Conservation (phyloP, 371 early-diverging fungal genomes). For the Dentiscutata heterogama region DNA sequence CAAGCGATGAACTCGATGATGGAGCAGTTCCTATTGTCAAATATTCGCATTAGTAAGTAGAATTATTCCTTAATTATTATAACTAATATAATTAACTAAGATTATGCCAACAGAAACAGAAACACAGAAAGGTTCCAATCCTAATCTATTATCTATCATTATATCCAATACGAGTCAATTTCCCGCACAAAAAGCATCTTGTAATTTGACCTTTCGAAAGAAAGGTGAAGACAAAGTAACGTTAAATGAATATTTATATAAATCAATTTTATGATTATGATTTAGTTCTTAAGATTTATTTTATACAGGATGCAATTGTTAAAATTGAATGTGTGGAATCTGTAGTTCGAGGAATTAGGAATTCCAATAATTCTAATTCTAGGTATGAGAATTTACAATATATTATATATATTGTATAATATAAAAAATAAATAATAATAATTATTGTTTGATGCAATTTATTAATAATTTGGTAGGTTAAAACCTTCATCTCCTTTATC, state of each 20-base stretch:
- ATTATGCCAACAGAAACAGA: background rate
- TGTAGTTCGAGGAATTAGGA: background rate
- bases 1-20: conserved; percentile 48
- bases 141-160: conserved; percentile 23
- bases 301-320: background rate
- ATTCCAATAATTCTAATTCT: background rate
- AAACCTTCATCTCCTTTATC: background rate
- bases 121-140: background rate
- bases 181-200: conserved; percentile 1
- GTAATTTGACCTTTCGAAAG: conserved; percentile 10
- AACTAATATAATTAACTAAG: background rate
- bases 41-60: conserved; percentile 47
- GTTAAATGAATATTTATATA: background rate
- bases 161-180: conserved; percentile 10
- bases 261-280: background rate
- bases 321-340: background rate
- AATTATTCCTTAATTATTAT: background rate
- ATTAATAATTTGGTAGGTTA: background rate
- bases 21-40: conserved; percentile 50
- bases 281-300: background rate
- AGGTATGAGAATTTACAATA: background rate
- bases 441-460: no score
- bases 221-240: conserved; percentile 7
- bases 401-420: background rate
- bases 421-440: no score